Evolutionary conservation across 164 flowering plant genomes (phyloP), one percentile per base, ranked within the genome.

Genomic region (Vitis amurensis): DNA sequence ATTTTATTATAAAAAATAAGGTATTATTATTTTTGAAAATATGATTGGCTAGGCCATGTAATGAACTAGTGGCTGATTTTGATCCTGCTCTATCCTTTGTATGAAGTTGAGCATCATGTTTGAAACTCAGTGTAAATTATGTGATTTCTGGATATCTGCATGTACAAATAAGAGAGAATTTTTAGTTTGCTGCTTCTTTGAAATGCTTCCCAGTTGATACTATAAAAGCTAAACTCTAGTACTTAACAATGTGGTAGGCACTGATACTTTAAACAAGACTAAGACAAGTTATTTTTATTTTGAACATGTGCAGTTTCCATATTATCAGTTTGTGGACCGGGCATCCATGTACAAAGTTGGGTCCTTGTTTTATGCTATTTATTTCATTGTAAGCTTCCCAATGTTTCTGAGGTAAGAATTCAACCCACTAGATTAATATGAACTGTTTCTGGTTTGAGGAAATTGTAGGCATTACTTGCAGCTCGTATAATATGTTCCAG

Each of bases 331-430:
- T 71, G 98, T 95, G 75, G 99, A 95, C 70, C 87, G 97, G 70
- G 86, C 83, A 50, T 76, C 87, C 62, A 95, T 95, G 99, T 95
- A 95, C 84, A 95, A 68, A 88, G 93, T 95, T 63, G 99, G 98
- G 23, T 92, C 85, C 70, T 76, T 94, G 88, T 94, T 94, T 77
- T 95, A 95, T 80, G 99, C 98, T 50, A 95, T 95, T 62, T 95
- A 93, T 76, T 95, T 95, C 75, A 9, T 93, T 30, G 97, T 95
- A 17, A 95, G 99, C 94, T 95, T 93, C 83, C 99, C 99, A 3
- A 93, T 95, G 99, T 95, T 95, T 77, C 55, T 91, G 64, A 93
- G 99, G 98, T 95, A 83, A 80, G 84, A 72, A 56, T 14, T 52
- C 3, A 47, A 8, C 23, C 63, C 48, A 15, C 1, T 15, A 29